Conservation (phyloP, 2,329 filamentous ascomycete species). For the Pestalotiopsis sp. region DNA sequence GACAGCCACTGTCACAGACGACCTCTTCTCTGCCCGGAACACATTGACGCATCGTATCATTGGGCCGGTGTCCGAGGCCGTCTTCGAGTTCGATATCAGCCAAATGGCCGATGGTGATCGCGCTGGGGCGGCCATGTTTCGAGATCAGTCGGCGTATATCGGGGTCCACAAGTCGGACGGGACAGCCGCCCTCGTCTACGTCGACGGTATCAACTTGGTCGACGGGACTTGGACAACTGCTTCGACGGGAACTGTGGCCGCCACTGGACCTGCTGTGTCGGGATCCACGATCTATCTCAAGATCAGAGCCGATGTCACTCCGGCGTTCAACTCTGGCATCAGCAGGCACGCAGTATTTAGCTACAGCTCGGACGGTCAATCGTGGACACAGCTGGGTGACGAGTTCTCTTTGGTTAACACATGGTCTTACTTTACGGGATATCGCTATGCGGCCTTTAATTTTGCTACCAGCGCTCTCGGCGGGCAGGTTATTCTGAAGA, state of each 20-base stretch:
- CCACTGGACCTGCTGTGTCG: slow-evolving; percentile 26
- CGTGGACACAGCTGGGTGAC: slow-evolving; percentile 33
- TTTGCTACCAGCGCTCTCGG: slow-evolving; percentile 44
- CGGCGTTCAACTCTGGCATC: slow-evolving; percentile 23
- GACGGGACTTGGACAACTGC: slow-evolving; percentile 18
- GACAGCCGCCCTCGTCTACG: slow-evolving; percentile 27
- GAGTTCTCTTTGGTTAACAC: slow-evolving; percentile 36
- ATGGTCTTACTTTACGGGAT: slow-evolving; percentile 48
- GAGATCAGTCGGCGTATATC: slow-evolving; percentile 53
- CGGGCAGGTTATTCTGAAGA: slow-evolving; percentile 30
- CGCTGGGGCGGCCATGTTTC: slow-evolving; percentile 51
- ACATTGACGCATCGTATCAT: slow-evolving; percentile 47
- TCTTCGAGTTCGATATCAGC: slow-evolving; percentile 48
- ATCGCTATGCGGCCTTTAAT: slow-evolving; percentile 50
- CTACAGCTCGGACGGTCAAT: slow-evolving; percentile 43
- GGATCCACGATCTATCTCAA: slow-evolving; percentile 35
- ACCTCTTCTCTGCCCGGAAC: slow-evolving; percentile 47
- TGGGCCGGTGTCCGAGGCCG: slow-evolving; percentile 47
- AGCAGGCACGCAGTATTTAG: slow-evolving; percentile 30
- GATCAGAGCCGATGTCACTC: slow-evolving; percentile 30
- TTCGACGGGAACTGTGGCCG: slow-evolving; percentile 28
- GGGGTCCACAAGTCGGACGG: slow-evolving; percentile 42
- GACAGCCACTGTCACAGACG: slow-evolving; percentile 51
- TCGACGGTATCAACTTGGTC: slow-evolving; percentile 32
- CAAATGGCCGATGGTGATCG: slow-evolving; percentile 51